These are phyloP conservation scores for Moesziomyces sp. DNA, from an alignment of 1,284 basidiomycete species.

Conservation along the genomic window DNA sequence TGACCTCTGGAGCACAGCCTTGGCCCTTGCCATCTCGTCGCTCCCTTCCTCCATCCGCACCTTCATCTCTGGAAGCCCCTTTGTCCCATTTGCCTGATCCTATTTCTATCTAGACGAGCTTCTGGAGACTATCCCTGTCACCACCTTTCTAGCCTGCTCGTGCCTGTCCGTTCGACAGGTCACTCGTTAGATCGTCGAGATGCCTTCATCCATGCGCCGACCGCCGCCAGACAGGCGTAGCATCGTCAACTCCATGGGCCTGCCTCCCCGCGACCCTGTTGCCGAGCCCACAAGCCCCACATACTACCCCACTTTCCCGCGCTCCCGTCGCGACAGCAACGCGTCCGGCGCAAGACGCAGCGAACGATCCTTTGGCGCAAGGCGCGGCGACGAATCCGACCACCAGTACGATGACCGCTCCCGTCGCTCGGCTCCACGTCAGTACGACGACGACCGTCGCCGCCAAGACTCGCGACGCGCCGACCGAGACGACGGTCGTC, in stretches of 20 bases:
- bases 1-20: too few relatives aligned
- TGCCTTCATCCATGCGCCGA: slow-evolving; percentile 26
- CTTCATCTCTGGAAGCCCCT: too few relatives aligned
- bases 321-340: slow-evolving; percentile 31
- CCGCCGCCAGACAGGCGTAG: slow-evolving; percentile 31
- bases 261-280: slow-evolving; percentile 36
- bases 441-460: slow-evolving; percentile 10
- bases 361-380: slow-evolving; percentile 34
- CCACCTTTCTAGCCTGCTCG: background rate
- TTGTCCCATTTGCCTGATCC: too few relatives aligned
- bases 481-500: slow-evolving; percentile 8
- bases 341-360: slow-evolving; percentile 11
- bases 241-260: slow-evolving; percentile 43
- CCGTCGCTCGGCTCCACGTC: slow-evolving; percentile 15
- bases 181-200: slow-evolving; percentile 3
- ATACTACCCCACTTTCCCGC: slow-evolving; percentile 22
- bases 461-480: slow-evolving; percentile 14
- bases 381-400: slow-evolving; percentile 12
- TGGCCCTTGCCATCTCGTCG: too few relatives aligned
- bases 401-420: slow-evolving; percentile 12
- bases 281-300: slow-evolving; percentile 29
- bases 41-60: too few relatives aligned
- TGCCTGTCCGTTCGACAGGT: background rate
- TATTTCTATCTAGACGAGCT: background rate
- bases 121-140: background rate